Base-by-base conservation (phyloP, 1,284 basidiomycete genomes). In the Ustilago esculenta region DNA sequence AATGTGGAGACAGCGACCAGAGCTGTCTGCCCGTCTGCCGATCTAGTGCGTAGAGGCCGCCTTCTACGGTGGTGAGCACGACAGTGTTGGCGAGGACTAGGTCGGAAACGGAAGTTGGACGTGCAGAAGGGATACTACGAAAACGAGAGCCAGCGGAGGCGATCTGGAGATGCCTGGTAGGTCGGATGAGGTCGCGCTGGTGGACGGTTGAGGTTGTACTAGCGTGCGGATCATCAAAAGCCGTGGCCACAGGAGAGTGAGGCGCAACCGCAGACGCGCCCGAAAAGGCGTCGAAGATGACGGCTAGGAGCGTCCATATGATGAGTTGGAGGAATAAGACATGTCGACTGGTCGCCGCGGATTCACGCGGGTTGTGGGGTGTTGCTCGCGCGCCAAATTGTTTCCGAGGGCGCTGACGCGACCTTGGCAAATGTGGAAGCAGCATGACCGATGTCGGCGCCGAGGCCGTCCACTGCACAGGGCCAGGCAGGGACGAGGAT, bases 61-160 rank as follows among this genome's bases (percentile, higher is more conserved):
- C 93, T 82, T 95, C 93, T n/a, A 94, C 87, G 8, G 91, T 91
- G 4, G 92, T 90, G 12, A 92, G 87, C 11, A 95, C 86, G 41
- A 92, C 88, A 39, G 91, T 86, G 76, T 92, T 89, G 64, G 91
- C 82, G 5, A 92, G 84, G 27, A 88, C 85, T 15, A 88, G 83
- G 58, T 88, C 86, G 21, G 56, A 35, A 2, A 51, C 14, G 1
- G 61, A 61, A 12, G 57, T 24, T 12, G 68, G 68, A 6, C 67
- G 59, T 5, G 52, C 45, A 1, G 67, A 37, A 17, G 56, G 27
- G 15, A 56, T 34, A 51, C 37, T 24, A 14, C 60, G 60, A 25
- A 60, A 70, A n/a, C 60, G 60, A 18, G 57, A 49, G n/a, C 53
- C 47, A 17, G 53, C 49, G 2, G 53, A 51, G 7, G 54, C 45